Conservation (phyloP, 1,139 yeast genomes). For the Lodderomyces margitis region DNA sequence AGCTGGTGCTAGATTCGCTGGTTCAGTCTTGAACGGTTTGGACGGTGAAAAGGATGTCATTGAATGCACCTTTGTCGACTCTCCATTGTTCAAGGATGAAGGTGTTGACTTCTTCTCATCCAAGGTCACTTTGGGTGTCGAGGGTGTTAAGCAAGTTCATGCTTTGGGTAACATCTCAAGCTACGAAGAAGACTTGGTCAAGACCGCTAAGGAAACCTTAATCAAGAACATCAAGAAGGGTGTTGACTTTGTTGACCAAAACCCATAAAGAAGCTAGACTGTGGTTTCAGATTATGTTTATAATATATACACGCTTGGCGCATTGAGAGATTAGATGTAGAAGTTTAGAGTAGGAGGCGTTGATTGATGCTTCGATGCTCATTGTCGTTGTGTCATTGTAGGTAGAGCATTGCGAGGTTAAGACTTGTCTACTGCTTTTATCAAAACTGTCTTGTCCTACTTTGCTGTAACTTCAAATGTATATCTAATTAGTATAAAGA, state of each 20-base stretch:
- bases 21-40: conserved; percentile 57
- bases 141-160: conserved; percentile 59
- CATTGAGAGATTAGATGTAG: too few relatives aligned
- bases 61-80: conserved; percentile 54
- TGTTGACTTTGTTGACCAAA: conserved; percentile 52
- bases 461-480: too few relatives aligned
- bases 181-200: conserved; percentile 59
- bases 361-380: too few relatives aligned
- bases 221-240: conserved; percentile 59
- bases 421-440: too few relatives aligned
- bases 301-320: neutral
- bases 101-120: conserved; percentile 62
- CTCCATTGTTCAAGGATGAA: conserved; percentile 46
- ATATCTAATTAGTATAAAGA: too few relatives aligned
- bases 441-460: too few relatives aligned
- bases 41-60: conserved; percentile 49
- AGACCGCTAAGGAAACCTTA: conserved; percentile 55
- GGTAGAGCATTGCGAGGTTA: too few relatives aligned
- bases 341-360: too few relatives aligned
- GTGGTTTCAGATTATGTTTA: neutral
- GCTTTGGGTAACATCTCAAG: conserved; percentile 52
- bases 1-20: conserved; percentile 82
- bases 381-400: too few relatives aligned
- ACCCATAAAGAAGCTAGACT: conserved; percentile 33
- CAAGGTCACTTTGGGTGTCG: conserved; percentile 57